phyloP scores from a whole-genome alignment of 2,329 filamentous ascomycete species.

The Phyllosticta ampelicida region DNA sequence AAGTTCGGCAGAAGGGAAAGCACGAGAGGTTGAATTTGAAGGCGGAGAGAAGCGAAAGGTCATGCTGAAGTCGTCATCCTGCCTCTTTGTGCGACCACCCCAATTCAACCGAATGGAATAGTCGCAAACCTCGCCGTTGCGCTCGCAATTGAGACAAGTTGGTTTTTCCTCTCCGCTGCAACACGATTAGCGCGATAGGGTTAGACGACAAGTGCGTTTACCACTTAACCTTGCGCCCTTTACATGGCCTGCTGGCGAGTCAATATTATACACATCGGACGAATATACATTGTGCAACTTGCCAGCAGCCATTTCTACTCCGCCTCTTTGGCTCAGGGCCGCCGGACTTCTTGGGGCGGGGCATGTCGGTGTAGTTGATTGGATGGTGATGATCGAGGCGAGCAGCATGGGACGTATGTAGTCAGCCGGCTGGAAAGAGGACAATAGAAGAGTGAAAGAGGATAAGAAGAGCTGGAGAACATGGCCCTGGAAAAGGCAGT shows the following conservation, averaged over 20 bases:
- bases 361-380: constrained; percentile 37
- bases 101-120: constrained; percentile 75
- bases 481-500: not conserved
- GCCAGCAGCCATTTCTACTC: constrained; percentile 59
- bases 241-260: constrained; percentile 54
- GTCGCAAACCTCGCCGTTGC: constrained; percentile 63
- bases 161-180: constrained; percentile 62
- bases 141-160: constrained; percentile 59
- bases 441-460: not conserved
- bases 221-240: constrained; percentile 70
- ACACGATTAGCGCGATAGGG: constrained; percentile 14
- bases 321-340: constrained; percentile 55
- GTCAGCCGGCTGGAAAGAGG: not conserved
- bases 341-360: constrained; percentile 53
- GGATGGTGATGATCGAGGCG: not conserved
- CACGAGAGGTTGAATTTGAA: constrained; percentile 14
- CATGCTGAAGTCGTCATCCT: constrained; percentile 24
- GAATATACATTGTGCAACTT: not conserved
- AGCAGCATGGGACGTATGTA: not conserved
- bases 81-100: constrained; percentile 59
- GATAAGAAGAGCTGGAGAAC: not conserved
- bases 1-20: not conserved
- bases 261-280: not conserved
- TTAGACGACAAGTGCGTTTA: constrained; percentile 20
- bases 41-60: constrained; percentile 12